Conservation (phyloP, 2,329 filamentous ascomycete species). For the Bretziella fagacearum region DNA sequence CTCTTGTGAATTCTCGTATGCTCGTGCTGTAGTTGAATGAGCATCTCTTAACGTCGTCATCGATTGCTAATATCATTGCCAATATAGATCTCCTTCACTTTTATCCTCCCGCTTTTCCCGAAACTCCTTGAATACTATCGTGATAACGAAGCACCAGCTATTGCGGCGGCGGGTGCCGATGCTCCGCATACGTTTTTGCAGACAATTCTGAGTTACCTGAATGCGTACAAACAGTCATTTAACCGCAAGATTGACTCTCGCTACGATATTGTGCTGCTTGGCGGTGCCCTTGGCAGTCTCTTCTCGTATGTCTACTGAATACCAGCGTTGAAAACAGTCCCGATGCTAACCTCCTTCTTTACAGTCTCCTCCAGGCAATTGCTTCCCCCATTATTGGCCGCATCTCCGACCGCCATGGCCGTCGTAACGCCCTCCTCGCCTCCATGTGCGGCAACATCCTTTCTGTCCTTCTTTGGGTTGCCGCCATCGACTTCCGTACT, state of each 20-base stretch:
- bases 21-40: not conserved
- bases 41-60: too few relatives aligned
- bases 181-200: conserved; percentile 53
- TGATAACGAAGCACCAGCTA: conserved; percentile 51
- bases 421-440: conserved; percentile 69
- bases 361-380: conserved; percentile 71
- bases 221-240: conserved; percentile 89
- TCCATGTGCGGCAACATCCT: conserved; percentile 89
- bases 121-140: conserved; percentile 94
- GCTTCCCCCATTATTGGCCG: conserved; percentile 82
- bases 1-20: not conserved
- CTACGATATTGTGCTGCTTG: conserved; percentile 92
- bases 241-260: conserved; percentile 82
- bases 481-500: conserved; percentile 83
- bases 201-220: conserved; percentile 63
- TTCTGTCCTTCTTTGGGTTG: conserved; percentile 86
- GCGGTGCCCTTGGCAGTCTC: conserved; percentile 80
- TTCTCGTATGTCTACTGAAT: conserved; percentile 45
- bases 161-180: conserved; percentile 23
- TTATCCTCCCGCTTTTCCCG: conserved; percentile 91
- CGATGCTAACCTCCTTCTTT: not conserved
- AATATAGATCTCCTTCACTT: conserved; percentile 82
- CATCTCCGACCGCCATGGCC: conserved; percentile 76
- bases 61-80: not conserved
- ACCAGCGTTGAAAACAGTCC: too few relatives aligned